Evolutionary conservation across 768 basidiomycete species (phyloP).

Genomic region (Rhizopogon vesiculosus): DNA sequence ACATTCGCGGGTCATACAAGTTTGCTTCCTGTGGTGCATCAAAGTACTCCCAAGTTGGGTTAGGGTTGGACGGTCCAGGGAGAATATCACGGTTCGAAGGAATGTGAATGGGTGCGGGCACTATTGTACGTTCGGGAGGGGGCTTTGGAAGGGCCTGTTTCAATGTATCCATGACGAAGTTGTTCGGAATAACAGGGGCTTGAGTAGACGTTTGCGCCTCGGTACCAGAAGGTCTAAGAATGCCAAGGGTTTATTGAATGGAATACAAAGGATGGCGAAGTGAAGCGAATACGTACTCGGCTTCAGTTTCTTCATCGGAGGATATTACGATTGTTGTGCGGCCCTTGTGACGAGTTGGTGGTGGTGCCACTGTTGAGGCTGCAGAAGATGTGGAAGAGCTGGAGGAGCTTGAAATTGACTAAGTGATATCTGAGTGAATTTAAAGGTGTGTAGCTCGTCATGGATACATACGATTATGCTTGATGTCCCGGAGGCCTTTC

Average conservation of each 20-base stretch:
- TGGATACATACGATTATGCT: conserved; percentile 18
- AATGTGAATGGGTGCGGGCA: conserved; percentile 28
- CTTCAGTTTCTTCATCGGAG: conserved; percentile 24
- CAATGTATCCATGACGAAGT: conserved; percentile 15
- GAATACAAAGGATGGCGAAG: neutral
- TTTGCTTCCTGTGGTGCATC: conserved; percentile 20
- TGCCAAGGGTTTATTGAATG: neutral
- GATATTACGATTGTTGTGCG: conserved; percentile 22
- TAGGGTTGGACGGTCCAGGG: conserved; percentile 8
- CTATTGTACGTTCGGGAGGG: conserved; percentile 16
- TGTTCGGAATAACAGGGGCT: conserved; percentile 4
- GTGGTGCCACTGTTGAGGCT: conserved; percentile 13
- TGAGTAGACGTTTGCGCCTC: conserved; percentile 1
- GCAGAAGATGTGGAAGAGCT: conserved; percentile 13
- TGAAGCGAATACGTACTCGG: neutral
- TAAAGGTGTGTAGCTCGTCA: neutral
- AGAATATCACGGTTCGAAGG: conserved; percentile 14
- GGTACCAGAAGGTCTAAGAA: conserved; percentile 6
- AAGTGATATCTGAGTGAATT: neutral
- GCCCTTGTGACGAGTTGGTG: conserved; percentile 4
- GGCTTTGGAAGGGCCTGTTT: conserved; percentile 15
- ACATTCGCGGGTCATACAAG: conserved; percentile 28
- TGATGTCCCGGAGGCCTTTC: conserved; percentile 3
- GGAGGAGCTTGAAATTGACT: conserved; percentile 19
- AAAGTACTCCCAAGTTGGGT: conserved; percentile 26